Evolutionary conservation across 2,329 filamentous ascomycete genomes (phyloP).

Genomic region (Aspergillus glaucus): DNA sequence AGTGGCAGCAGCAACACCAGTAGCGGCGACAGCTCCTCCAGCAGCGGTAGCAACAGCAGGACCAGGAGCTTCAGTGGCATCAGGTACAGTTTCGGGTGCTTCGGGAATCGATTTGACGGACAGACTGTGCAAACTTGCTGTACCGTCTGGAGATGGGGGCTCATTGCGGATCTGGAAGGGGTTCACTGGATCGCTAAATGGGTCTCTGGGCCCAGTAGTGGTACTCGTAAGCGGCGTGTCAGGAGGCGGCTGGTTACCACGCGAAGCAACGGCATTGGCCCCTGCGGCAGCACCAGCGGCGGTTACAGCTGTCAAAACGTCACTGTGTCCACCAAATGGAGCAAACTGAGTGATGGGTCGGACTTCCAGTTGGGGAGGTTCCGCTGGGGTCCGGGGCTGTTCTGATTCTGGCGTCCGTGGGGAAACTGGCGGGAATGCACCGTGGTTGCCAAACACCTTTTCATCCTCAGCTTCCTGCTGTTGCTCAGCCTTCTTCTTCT

Average conservation of each 20-base stretch:
- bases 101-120: slow-evolving; percentile 2
- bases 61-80: slow-evolving; percentile 27
- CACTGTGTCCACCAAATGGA: slow-evolving; percentile 34
- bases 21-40: slow-evolving; percentile 30
- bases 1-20: slow-evolving; percentile 34
- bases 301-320: background rate
- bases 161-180: slow-evolving; percentile 64
- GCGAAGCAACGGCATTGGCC: slow-evolving; percentile 18
- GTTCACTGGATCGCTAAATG: slow-evolving; percentile 54
- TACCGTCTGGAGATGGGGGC: slow-evolving; percentile 23
- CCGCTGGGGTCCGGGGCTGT: slow-evolving; percentile 33
- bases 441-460: slow-evolving; percentile 44
- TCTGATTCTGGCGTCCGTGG: slow-evolving; percentile 31
- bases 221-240: slow-evolving; percentile 34
- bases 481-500: slow-evolving; percentile 57
- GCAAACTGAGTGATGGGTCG: slow-evolving; percentile 80
- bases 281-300: slow-evolving; percentile 11
- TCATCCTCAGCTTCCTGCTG: slow-evolving; percentile 53
- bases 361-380: slow-evolving; percentile 74
- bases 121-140: slow-evolving; percentile 4
- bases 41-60: slow-evolving; percentile 37
- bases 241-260: slow-evolving; percentile 27
- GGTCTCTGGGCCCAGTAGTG: slow-evolving; percentile 33
- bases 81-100: slow-evolving; percentile 8
- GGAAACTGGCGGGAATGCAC: slow-evolving; percentile 26